Percentiles rank a stretch among this genome's conserved stretches.
phyloP scores from a whole-genome alignment of 169 alveolate species.

The Eimeria praecox region DNA sequence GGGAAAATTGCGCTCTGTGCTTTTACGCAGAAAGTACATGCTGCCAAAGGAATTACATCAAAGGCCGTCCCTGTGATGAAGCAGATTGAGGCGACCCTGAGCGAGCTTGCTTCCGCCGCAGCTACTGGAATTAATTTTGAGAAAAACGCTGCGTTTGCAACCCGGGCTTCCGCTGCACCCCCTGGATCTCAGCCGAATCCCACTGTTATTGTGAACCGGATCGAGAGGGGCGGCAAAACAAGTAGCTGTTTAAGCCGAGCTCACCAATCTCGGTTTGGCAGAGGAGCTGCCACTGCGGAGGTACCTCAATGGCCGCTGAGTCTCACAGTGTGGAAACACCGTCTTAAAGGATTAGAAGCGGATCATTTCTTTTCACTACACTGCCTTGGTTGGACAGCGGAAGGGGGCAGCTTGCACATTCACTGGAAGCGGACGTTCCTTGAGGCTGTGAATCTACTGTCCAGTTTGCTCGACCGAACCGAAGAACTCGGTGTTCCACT shows the following conservation, averaged over 20 bases:
- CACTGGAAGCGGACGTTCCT: slow-evolving; percentile 43
- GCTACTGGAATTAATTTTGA: slow-evolving; percentile 24
- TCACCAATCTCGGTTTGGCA: slow-evolving; percentile 30
- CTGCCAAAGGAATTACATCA: slow-evolving; percentile 23
- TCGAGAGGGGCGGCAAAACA: slow-evolving; percentile 2
- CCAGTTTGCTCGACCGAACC: slow-evolving; percentile 59
- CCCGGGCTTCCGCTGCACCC: slow-evolving; percentile 7
- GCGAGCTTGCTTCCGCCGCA: slow-evolving; percentile 54
- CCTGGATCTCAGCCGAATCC: not conserved
- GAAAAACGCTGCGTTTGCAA: not conserved
- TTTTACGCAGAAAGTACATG: slow-evolving; percentile 46
- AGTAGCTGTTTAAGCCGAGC: not conserved
- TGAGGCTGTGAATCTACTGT: slow-evolving; percentile 48
- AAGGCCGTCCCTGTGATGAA: slow-evolving; percentile 20
- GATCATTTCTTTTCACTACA: slow-evolving; percentile 44
- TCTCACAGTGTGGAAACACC: slow-evolving; percentile 62
- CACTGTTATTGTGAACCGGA: not conserved
- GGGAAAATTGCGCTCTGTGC: not conserved
- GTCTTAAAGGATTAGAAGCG: slow-evolving; percentile 58
- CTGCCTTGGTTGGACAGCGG: slow-evolving; percentile 75
- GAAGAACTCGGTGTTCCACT: slow-evolving; percentile 51
- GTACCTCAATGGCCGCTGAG: slow-evolving; percentile 39
- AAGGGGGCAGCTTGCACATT: slow-evolving; percentile 66
- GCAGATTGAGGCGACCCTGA: slow-evolving; percentile 45
- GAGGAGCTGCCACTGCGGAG: slow-evolving; percentile 70